These are phyloP conservation scores for Globisporangium parvum DNA, from an alignment of 352 stramenopile genomes.

Conservation along the genomic window DNA sequence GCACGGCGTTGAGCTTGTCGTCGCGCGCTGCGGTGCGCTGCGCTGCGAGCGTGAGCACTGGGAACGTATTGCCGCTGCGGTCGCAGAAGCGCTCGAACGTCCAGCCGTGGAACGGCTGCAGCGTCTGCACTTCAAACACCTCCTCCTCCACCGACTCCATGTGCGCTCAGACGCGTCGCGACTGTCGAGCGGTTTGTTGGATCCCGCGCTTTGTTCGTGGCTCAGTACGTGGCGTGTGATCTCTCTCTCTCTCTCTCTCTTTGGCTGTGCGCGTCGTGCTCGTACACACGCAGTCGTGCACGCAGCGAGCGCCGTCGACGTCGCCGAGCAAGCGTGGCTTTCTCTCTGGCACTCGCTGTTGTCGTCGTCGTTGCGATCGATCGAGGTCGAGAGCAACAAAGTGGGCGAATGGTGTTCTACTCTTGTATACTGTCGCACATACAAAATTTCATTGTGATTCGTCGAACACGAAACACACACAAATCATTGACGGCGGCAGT, in stretches of 20 bases:
- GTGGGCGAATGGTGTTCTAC: background rate
- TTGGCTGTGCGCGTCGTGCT: too few relatives aligned
- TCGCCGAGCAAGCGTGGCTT: too few relatives aligned
- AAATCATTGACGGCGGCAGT: too few relatives aligned
- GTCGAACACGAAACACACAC: too few relatives aligned
- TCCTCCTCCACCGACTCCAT: slow-evolving; percentile 79
- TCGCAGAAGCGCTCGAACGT: slow-evolving; percentile 76
- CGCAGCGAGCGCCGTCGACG: too few relatives aligned
- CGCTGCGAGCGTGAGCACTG: slow-evolving; percentile 43
- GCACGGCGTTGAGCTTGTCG: slow-evolving; percentile 47
- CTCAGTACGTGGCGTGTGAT: background rate
- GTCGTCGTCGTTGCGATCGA: too few relatives aligned
- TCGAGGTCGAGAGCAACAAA: background rate
- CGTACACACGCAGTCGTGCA: too few relatives aligned
- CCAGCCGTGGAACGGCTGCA: slow-evolving; percentile 82
- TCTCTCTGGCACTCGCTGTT: too few relatives aligned
- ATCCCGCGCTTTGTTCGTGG: background rate
- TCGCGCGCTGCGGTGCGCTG: slow-evolving; percentile 30
- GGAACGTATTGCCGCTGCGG: slow-evolving; percentile 67
- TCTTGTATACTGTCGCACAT: background rate
- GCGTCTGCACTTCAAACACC: slow-evolving; percentile 78
- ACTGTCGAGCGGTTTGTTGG: background rate
- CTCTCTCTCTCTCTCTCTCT: background rate
- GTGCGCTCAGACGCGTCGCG: background rate
- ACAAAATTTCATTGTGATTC: background rate